Base-by-base conservation (phyloP, 768 basidiomycete genomes). In the Lenzites betulinus region DNA sequence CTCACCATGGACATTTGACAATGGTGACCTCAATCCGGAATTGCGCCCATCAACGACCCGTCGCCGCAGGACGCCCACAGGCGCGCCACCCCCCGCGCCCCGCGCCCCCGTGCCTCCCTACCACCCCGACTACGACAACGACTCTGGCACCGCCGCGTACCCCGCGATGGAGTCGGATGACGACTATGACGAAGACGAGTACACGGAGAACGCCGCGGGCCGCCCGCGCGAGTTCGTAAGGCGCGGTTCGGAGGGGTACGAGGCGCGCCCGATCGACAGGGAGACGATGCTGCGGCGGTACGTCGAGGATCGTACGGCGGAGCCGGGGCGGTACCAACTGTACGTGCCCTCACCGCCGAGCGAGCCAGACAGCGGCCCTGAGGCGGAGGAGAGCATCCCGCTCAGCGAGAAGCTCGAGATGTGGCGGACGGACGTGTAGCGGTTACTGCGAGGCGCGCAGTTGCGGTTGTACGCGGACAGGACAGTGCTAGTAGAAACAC, bases 1-100 rank as follows among this genome's bases (percentile, higher is more conserved):
- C 23, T 86, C 84, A 6, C 93, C 95, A 6, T 97, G 94, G 88
- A 93, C 93, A 15, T 96, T 92, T 69, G 86, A 89, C 64, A 88
- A 90, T 52, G 88, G 79, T 20, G 75, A 79, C 15, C 68, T 95
- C 15, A 97, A 97, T 69, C 95, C 95, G 7, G 69, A 77, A 38
- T 83, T 96, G 11, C 78, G 77, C 39, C 87, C 93, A 0, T 86
- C 83, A 39, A 89, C 85, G 63, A 51, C 67, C 3, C 66, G 78
- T 18, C 35, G 69, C 44, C 58, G 71, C 54, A 68, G 64, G 42
- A 33, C 30, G 30, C 30, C 30, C 11, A 33, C 30, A 4, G 30
- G 30, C 46, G 66, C 46, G 68, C 60, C 53, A n/a, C 43, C 12
- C 22, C 47, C 72, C 35, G 79, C 78, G 15, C 72, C 75, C 23